Evolutionary conservation across 225 moss, liverwort and hornwort genomes (phyloP).

Genomic region (Straminergon stramineum): DNA sequence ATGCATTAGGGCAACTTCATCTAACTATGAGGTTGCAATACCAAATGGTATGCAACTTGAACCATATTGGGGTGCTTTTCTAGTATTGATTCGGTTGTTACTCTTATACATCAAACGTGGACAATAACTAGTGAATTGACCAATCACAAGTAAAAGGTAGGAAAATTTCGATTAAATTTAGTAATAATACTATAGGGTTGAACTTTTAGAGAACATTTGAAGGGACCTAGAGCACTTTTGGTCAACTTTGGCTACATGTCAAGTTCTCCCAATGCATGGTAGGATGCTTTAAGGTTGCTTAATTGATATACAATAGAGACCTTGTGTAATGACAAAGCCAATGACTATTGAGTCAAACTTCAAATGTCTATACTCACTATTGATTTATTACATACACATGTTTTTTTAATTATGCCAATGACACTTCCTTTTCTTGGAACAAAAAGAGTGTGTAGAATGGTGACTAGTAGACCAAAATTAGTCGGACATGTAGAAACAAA

Average conservation of each 20-base stretch:
- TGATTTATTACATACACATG: fast-evolving
- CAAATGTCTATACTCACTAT: background rate
- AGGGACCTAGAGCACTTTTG: background rate
- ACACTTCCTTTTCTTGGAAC: fast-evolving
- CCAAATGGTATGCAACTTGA: background rate
- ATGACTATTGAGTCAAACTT: background rate
- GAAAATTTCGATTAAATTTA: background rate
- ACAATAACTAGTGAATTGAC: background rate
- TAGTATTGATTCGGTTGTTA: background rate
- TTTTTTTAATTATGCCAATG: background rate
- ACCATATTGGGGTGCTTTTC: fast-evolving
- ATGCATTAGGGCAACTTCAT: background rate
- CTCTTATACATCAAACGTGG: background rate
- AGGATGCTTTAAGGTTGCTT: background rate
- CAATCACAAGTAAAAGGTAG: background rate
- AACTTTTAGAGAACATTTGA: background rate
- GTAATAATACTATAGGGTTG: background rate
- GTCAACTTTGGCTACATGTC: background rate
- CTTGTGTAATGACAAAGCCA: background rate
- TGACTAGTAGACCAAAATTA: background rate
- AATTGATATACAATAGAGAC: background rate
- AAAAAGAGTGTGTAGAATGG: background rate
- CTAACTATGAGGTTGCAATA: background rate
- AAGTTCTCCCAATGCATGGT: background rate
- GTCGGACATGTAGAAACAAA: background rate